Evolutionary conservation across 108 stramenopile species (phyloP), one percentile per base, ranked within the genome.

Genomic region (Skeletonema costatum): DNA sequence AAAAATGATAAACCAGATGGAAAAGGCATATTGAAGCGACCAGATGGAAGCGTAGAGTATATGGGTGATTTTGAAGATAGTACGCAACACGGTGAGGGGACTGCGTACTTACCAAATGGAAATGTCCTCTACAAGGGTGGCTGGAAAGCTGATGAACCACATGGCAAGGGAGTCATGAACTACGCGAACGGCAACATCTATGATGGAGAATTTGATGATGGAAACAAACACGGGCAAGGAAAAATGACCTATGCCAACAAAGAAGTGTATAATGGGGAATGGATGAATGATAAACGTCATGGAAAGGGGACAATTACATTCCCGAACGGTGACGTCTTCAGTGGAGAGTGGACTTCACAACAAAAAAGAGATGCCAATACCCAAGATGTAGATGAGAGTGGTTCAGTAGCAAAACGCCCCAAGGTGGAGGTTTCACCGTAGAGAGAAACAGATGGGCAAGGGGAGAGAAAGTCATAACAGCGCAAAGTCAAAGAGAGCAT

Each of bases 161-260:
- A n/a, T 13, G 66, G 44, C 2, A 3, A 32, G 29, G 73, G 21
- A 12, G 41, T 21, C 3, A 25, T 41, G 78, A 68, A 38, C 30
- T 21, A 73, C 64, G 13, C 16, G 0, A 61, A 60, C 8, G 63
- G 32, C 31, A 35, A 63, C 12, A 39, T 36, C 12, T 80, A 78
- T 9, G 85, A 82, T 66, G 85, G 85, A 19, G 31, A 81, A 46
- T 13, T 17, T 14, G 82, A 60, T 33, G 64, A 56, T 10, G 85
- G 85, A 38, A 38, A 78, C 4, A 82, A 71, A 41, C 50, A 82
- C 16, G 85, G 85, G 2, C 60, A 60, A 10, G 85, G 87, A 10
- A 38, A 73, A 21, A 82, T 86, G 42, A 71, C 35, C 17, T 86
- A 78, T 38, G 81, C 85, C 14, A 66, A 70, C 59, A 77, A 81